Evolutionary conservation across 805 yeast species (phyloP).

Genomic region (Scheffersomyces coipomensis): DNA sequence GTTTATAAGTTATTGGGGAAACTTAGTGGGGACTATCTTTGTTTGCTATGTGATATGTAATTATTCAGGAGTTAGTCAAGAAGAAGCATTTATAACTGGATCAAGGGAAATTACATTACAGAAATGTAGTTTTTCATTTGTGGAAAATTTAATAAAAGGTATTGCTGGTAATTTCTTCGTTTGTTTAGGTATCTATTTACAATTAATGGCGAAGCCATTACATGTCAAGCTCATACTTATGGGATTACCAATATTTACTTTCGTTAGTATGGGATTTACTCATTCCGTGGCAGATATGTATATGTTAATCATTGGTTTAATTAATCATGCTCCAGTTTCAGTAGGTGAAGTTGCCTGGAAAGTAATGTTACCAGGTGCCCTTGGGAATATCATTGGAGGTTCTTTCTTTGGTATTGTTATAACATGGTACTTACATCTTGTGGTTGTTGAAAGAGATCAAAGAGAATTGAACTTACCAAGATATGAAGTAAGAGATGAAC

Average conservation of each 20-base stretch:
- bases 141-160: slow-evolving; percentile 65
- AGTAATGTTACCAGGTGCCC: slow-evolving; percentile 61
- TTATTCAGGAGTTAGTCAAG: slow-evolving; percentile 48
- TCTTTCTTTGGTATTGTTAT: slow-evolving; percentile 57
- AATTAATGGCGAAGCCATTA: slow-evolving; percentile 73
- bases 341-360: slow-evolving; percentile 74
- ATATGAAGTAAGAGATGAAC: slow-evolving; percentile 75
- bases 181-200: slow-evolving; percentile 71
- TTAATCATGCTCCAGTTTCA: slow-evolving; percentile 62
- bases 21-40: slow-evolving; percentile 62
- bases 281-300: slow-evolving; percentile 86
- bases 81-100: slow-evolving; percentile 44
- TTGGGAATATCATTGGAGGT: slow-evolving; percentile 85
- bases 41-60: slow-evolving; percentile 64
- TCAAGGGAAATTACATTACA: slow-evolving; percentile 46
- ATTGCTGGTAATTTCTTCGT: slow-evolving; percentile 80
- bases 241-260: slow-evolving; percentile 68
- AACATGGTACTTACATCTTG: slow-evolving; percentile 73
- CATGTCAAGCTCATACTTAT: slow-evolving; percentile 71
- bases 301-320: slow-evolving; percentile 60
- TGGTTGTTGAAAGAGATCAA: slow-evolving; percentile 71
- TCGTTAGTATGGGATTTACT: slow-evolving; percentile 75
- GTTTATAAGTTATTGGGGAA: slow-evolving; percentile 65
- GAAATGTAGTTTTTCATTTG: slow-evolving; percentile 47
- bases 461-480: slow-evolving; percentile 59